Conservation (phyloP, 164 flowering plant genomes). For the Saururus chinensis region DNA sequence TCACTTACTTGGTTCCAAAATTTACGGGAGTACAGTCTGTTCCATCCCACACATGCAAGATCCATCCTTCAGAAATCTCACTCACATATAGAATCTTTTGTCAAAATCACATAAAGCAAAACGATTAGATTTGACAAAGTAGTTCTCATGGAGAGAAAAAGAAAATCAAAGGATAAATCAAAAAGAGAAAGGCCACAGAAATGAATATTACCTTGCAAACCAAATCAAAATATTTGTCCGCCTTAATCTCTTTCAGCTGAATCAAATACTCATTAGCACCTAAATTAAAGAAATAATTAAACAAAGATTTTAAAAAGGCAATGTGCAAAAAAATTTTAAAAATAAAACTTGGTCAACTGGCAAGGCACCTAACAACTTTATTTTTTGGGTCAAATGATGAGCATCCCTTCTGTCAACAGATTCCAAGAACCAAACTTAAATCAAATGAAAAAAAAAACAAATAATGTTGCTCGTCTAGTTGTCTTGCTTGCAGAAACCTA, state of each 20-base stretch:
- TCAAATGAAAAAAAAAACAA: background rate
- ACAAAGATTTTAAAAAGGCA: background rate
- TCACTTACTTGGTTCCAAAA: slow-evolving; percentile 30
- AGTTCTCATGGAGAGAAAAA: background rate
- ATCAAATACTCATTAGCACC: slow-evolving; percentile 21
- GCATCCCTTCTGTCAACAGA: background rate
- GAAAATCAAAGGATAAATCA: too few species aligned
- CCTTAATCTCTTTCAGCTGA: slow-evolving; percentile 39
- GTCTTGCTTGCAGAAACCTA: too few species aligned
- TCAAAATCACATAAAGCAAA: background rate
- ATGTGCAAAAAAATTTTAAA: too few species aligned
- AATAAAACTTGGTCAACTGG: background rate
- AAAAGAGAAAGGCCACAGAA: too few species aligned
- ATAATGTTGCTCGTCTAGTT: too few species aligned
- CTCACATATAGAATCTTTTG: slow-evolving; percentile 53
- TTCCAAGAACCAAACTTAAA: background rate
- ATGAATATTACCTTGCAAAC: slow-evolving; percentile 51
- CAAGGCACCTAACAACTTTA: background rate
- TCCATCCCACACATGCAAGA: slow-evolving; percentile 84
- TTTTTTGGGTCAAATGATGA: too few species aligned
- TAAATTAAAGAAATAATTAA: slow-evolving; percentile 9
- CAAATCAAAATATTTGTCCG: slow-evolving; percentile 29
- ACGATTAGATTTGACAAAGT: background rate
- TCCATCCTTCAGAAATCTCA: slow-evolving; percentile 38
- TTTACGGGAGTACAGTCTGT: slow-evolving; percentile 58